Evolutionary conservation across 495 filamentous ascomycete species (phyloP), one percentile per base, ranked within the genome.

Genomic region (Xylaria intraflava): DNA sequence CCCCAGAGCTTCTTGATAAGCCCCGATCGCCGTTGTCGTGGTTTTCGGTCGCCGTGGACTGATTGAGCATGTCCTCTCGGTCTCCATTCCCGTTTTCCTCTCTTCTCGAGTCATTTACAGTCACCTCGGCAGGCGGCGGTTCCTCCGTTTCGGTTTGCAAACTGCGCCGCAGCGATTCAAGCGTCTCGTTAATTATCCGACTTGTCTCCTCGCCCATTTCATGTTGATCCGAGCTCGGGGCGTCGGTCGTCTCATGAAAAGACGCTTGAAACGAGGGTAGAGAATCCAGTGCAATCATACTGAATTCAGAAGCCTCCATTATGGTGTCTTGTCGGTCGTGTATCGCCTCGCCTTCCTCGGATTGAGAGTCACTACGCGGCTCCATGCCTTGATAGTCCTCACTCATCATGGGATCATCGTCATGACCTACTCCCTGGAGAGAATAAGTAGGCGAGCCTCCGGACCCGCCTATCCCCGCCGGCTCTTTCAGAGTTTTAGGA

Each of bases 221-320:
- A 5, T 66, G 52, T 23, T 51, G 60, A 30, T 55, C 45, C 8
- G 29, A 49, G 10, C 36, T n/a, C 43, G 62, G 53, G 19, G 61
- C 55, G 16, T 60, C 61, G 51, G 65, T 64, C 36, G 64, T 51
- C 1, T 50, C 59, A 49, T 65, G 66, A 20, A 68, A 58, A 31
- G 66, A 70, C 10, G 55, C 55, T 17, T 58, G 68, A 54, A 73
- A 67, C 0, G 73, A 76, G 2, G 67, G 69, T 27, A 78, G 56
- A 9, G 73, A 75, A 33, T 66, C 64, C 2, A 76, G 53, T 29
- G 68, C 69, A 35, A 78, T 77, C 72, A 76, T 76, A 44, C 72
- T 78, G 55, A 78, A 78, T 19, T 75, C 73, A 24, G 76, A 75
- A 5, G 66, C 67, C 7, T 73, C 64, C 46, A 69, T 61, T 27